Evolutionary conservation across 2,329 filamentous ascomycete species (phyloP), one percentile per base, ranked within the genome.

Genomic region (Raffaelea ambrosiae): DNA sequence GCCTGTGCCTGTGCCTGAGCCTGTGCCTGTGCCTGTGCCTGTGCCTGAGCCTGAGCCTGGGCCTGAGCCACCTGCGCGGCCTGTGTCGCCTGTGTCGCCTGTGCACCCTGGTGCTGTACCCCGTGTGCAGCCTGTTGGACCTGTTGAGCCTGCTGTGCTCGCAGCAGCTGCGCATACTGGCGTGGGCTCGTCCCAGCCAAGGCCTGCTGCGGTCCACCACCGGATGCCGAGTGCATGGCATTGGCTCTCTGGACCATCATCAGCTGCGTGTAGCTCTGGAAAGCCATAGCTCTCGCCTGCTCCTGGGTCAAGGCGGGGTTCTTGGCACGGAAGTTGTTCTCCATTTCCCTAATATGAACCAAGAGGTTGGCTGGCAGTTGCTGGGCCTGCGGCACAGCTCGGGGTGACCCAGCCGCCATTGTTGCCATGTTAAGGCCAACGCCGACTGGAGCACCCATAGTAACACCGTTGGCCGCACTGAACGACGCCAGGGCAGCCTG

Each of bases 151-250:
- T 77, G 73, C 51, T 51, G 46, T 21, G 47, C 49, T 33, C 77
- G 64, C 9, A 81, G 68, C 31, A 80, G 63, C 48, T 77, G 76
- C 2, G 77, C 77, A 56, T 81, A 80, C 52, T 81, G 77, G 38
- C 80, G 76, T 23, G 77, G 77, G 48, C 73, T 76, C 2, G 72
- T 72, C 18, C 67, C 66, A 1, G 68, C 63, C 43, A 75, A 67
- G 18, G 69, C 68, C 14, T 72, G 63, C 52, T 76, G 71, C 8
- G 67, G 67, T 4, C 67, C 64, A 14, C 63, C 70, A 10, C 75
- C 76, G 3, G 74, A 73, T 2, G 76, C 75, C 23, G 74, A 71
- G 54, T 71, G 75, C 72, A 79, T 77, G 2, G 74, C 74, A 70
- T 55, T 69, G 48, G 63, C 63, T 46, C 69, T 68, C 54, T 66